These are phyloP conservation scores for Boletellus dicymbophilus DNA, from an alignment of 1,284 basidiomycete species.

Conservation along the genomic window DNA sequence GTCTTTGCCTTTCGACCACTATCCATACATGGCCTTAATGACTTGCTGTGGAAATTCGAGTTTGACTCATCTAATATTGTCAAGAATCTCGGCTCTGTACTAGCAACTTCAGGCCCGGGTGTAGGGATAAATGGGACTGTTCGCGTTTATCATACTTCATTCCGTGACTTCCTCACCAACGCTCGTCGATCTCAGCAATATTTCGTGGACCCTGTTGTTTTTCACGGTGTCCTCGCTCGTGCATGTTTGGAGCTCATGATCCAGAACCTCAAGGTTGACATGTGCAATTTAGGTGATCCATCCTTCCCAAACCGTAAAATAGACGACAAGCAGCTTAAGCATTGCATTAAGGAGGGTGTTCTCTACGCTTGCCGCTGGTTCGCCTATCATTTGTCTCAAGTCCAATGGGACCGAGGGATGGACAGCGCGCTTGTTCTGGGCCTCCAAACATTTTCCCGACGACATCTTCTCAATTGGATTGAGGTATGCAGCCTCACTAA, in stretches of 20 bases:
- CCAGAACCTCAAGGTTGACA: conserved; percentile 13
- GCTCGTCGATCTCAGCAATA: conserved; percentile 17
- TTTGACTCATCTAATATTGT: conserved; percentile 9
- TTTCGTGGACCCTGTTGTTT: conserved; percentile 11
- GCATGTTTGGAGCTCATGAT: conserved; percentile 22
- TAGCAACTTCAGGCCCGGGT: conserved; percentile 11
- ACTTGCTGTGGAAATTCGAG: conserved; percentile 12
- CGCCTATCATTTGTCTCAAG: conserved; percentile 16
- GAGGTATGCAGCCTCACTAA: conserved; percentile 23
- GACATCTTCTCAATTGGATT: conserved; percentile 21
- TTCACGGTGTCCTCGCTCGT: conserved; percentile 16
- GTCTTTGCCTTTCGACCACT: conserved; percentile 18
- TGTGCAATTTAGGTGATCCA: conserved; percentile 17
- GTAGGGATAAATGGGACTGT: conserved; percentile 7
- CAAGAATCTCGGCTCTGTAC: conserved; percentile 18
- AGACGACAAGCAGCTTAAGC: conserved; percentile 9
- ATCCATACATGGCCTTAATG: conserved; percentile 13
- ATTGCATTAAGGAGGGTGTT: conserved; percentile 13
- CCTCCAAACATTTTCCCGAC: conserved; percentile 15
- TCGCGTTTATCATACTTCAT: conserved; percentile 25
- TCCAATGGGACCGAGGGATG: conserved; percentile 1
- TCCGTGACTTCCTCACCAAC: conserved; percentile 24
- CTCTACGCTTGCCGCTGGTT: conserved; percentile 27
- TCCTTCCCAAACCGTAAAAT: conserved; percentile 19
- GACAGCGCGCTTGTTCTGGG: conserved; percentile 10